These are phyloP conservation scores for Panaeolus cyanescens DNA, from an alignment of 768 basidiomycete species.

Conservation along the genomic window DNA sequence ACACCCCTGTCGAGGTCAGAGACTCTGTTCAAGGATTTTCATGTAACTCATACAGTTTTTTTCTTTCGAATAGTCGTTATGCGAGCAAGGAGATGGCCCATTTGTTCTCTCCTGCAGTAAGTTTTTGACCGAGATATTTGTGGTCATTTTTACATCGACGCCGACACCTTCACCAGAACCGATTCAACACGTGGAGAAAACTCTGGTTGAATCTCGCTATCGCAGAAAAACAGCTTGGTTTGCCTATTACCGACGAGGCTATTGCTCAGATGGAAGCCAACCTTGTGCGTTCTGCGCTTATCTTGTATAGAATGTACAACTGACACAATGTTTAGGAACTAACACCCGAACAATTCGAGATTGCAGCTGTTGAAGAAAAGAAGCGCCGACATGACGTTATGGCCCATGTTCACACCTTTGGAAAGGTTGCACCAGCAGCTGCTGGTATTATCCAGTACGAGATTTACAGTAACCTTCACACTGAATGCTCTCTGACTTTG, in stretches of 20 bases:
- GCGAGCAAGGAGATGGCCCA: constrained; percentile 99
- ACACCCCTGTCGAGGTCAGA: constrained; percentile 78
- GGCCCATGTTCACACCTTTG: constrained; percentile 99
- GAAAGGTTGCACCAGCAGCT: constrained; percentile 88
- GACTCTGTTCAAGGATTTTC: not conserved
- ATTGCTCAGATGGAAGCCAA: constrained; percentile 95
- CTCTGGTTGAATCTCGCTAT: constrained; percentile 97
- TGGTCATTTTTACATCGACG: not conserved
- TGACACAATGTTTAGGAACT: constrained; percentile 52
- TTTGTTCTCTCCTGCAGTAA: constrained; percentile 91
- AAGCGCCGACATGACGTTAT: constrained; percentile 98
- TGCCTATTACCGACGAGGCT: constrained; percentile 87
- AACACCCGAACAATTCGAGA: constrained; percentile 86
- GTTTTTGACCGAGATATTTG: constrained; percentile 24
- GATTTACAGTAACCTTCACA: not conserved
- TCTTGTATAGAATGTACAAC: not conserved
- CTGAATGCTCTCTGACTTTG: not conserved
- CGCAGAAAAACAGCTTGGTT: constrained; percentile 93
- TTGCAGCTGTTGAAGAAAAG: constrained; percentile 94
- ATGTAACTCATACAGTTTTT: not conserved
- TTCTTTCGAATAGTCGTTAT: constrained; percentile 74
- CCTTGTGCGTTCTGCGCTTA: constrained; percentile 53
- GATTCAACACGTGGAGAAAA: constrained; percentile 93
- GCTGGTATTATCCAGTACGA: constrained; percentile 94
- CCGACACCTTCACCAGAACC: constrained; percentile 57